Conservation (phyloP, 306 rosid species). For the Potentilla sterilis region DNA sequence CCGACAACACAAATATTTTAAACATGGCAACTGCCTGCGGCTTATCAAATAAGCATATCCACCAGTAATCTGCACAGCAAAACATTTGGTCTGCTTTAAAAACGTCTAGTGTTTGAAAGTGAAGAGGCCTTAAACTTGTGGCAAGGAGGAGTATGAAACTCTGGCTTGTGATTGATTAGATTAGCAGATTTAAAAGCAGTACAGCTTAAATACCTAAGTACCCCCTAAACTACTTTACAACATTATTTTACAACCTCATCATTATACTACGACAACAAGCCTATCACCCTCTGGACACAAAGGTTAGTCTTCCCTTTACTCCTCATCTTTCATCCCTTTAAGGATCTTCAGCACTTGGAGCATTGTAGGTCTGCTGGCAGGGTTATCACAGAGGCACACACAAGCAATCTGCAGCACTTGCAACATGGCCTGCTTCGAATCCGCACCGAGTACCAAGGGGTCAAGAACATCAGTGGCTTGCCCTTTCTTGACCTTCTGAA, state of each 20-base stretch:
- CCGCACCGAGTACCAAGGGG: slow-evolving; percentile 58
- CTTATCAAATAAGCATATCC: not conserved
- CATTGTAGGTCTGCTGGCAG: slow-evolving; percentile 89
- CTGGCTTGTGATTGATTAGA: slow-evolving; percentile 1
- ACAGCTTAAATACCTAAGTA: not conserved
- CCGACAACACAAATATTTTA: not conserved
- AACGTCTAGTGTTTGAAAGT: not conserved
- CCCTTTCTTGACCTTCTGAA: slow-evolving; percentile 72
- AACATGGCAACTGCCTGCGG: not conserved
- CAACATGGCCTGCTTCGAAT: slow-evolving; percentile 81
- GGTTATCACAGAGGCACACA: slow-evolving; percentile 81
- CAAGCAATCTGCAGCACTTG: slow-evolving; percentile 75
- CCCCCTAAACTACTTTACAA: slow-evolving; percentile 27
- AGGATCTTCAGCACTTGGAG: slow-evolving; percentile 78
- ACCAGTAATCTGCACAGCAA: not conserved
- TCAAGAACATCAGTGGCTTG: slow-evolving; percentile 81
- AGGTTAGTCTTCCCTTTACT: slow-evolving; percentile 25
- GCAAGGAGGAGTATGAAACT: slow-evolving; percentile 4
- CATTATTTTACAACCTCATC: not conserved
- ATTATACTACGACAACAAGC: slow-evolving; percentile 1
- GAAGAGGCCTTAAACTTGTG: no score
- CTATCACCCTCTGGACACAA: not conserved
- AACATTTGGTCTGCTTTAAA: not conserved
- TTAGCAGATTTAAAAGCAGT: slow-evolving; percentile 5
- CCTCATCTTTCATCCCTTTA: slow-evolving; percentile 67